A percentile compares a stretch with the other conserved stretches of the same genome.
Conservation (phyloP, 2,329 filamentous ascomycete genomes). For the Monascus ruber region DNA sequence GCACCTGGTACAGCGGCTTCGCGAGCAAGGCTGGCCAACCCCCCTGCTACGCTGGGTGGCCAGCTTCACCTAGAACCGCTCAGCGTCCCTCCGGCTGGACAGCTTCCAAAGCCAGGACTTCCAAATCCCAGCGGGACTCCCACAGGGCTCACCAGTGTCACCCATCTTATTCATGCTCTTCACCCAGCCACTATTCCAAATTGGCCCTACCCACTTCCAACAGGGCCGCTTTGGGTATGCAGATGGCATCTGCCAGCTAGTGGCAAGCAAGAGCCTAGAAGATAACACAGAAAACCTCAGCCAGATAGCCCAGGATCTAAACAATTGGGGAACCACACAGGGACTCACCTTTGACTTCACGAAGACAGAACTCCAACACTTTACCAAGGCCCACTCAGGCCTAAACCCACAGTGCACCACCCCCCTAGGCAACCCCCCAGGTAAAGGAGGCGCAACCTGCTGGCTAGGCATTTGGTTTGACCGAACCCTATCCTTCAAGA, state of each 20-base stretch:
- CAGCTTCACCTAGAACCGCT: not conserved
- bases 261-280: not conserved
- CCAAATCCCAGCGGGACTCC: not conserved
- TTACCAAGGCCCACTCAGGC: not conserved
- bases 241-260: not conserved
- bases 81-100: not conserved
- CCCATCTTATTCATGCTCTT: constrained; percentile 2
- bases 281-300: not conserved
- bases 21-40: constrained; percentile 1
- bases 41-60: constrained; percentile 2
- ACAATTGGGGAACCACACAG: not conserved
- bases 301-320: not conserved
- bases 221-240: not conserved
- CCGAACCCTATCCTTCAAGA: constrained; percentile 6
- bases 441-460: not conserved
- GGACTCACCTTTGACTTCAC: not conserved
- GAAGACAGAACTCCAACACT: not conserved
- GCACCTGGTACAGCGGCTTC: not conserved
- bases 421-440: not conserved
- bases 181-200: not conserved
- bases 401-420: not conserved
- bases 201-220: too few species aligned
- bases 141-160: constrained; percentile 1
- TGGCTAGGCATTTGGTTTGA: constrained; percentile 13
- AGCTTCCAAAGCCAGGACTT: not conserved